Conservation (phyloP, 805 yeast genomes). For the Maudiozyma pseudohumilis region DNA sequence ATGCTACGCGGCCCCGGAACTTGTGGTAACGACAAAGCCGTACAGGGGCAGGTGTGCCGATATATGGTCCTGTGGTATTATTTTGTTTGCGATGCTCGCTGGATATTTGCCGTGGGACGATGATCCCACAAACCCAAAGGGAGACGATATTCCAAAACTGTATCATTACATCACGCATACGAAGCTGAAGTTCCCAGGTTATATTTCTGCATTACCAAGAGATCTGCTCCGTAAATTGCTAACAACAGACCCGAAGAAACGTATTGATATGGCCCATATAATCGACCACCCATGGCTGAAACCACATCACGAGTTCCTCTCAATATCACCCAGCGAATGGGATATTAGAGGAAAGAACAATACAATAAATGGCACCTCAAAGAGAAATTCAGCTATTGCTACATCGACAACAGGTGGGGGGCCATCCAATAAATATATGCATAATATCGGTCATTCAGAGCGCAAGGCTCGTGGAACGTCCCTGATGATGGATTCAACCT, state of each 20-base stretch:
- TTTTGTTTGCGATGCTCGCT: constrained; percentile 90
- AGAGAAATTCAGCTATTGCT: not conserved
- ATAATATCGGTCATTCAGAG: not conserved
- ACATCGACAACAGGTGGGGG: constrained; percentile 7
- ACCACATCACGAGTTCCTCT: constrained; percentile 72
- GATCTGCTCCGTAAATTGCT: constrained; percentile 77
- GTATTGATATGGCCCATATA: constrained; percentile 60
- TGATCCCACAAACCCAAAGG: constrained; percentile 93
- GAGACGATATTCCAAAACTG: constrained; percentile 81
- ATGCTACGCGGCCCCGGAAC: constrained; percentile 96
- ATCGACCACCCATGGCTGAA: constrained; percentile 81
- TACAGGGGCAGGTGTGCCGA: constrained; percentile 92
- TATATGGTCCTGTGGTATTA: constrained; percentile 95
- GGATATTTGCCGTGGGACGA: constrained; percentile 97
- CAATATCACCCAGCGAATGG: constrained; percentile 87
- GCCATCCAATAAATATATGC: constrained; percentile 9
- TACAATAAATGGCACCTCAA: constrained; percentile 28
- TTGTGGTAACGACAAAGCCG: constrained; percentile 77
- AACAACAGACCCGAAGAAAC: constrained; percentile 72
- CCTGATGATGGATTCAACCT: not conserved
- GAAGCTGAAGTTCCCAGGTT: constrained; percentile 91
- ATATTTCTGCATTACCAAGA: constrained; percentile 80
- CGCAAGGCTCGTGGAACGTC: not conserved
- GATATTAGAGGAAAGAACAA: constrained; percentile 38
- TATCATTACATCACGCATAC: constrained; percentile 88